Conservation (phyloP, 495 filamentous ascomycete species). For the Halenospora varia region DNA sequence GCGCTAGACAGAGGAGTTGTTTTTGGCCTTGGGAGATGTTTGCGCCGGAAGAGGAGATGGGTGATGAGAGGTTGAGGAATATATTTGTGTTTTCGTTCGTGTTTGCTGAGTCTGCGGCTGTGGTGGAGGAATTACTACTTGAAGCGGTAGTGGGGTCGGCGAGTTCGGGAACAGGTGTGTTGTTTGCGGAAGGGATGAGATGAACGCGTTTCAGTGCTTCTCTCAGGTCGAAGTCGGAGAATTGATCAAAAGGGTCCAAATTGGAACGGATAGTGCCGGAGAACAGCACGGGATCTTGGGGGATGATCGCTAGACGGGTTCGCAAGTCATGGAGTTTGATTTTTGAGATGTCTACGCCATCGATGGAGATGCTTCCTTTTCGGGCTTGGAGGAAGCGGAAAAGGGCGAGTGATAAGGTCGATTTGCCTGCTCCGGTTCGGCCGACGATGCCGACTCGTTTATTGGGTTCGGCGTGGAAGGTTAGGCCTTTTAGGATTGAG, state of each 20-base stretch:
- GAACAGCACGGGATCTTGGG: conserved; percentile 84
- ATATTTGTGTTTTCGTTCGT: conserved; percentile 51
- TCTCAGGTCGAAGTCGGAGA: conserved; percentile 65
- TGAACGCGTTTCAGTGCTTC: conserved; percentile 76
- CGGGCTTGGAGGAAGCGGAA: conserved; percentile 81
- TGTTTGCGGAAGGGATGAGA: conserved; percentile 43
- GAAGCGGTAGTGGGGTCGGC: too few relatives aligned
- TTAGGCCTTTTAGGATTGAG: conserved; percentile 70
- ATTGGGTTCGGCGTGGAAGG: conserved; percentile 64
- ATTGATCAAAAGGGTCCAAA: conserved; percentile 74
- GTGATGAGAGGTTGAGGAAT: conserved; percentile 35
- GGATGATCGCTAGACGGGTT: conserved; percentile 76
- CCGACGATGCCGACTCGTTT: conserved; percentile 84
- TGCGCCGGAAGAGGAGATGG: conserved; percentile 70
- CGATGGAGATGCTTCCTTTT: conserved; percentile 66
- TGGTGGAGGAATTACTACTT: conserved; percentile 9
- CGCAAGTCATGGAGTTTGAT: conserved; percentile 71
- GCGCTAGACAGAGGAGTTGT: conserved; percentile 83
- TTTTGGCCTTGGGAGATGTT: conserved; percentile 86
- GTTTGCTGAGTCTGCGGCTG: conserved; percentile 14
- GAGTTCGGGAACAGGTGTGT: conserved; percentile 14
- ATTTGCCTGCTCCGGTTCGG: conserved; percentile 85
- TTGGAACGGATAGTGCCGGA: conserved; percentile 81
- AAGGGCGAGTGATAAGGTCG: conserved; percentile 73
- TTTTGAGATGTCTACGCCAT: conserved; percentile 71